These are phyloP conservation scores for Microbotryum silenes-acaulis DNA, from an alignment of 1,284 basidiomycete species.

Conservation along the genomic window DNA sequence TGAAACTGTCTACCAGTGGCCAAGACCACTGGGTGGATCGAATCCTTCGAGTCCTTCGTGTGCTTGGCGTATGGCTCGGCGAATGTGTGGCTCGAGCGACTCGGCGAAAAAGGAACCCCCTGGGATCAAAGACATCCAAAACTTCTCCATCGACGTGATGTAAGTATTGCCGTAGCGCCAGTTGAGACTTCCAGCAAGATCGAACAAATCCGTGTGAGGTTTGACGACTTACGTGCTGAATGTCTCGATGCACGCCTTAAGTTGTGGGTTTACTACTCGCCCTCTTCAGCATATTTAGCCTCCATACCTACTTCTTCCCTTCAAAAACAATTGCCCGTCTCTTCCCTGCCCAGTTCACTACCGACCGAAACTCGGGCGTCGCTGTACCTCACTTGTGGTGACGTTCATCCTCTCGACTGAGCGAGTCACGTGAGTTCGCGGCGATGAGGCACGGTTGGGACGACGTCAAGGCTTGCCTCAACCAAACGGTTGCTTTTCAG, in stretches of 20 bases:
- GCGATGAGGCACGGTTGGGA: conserved; percentile 82
- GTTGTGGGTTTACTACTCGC: conserved; percentile 91
- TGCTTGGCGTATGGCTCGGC: conserved; percentile 85
- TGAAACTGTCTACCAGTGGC: conserved; percentile 61
- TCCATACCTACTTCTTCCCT: conserved; percentile 90
- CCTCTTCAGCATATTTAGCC: conserved; percentile 59
- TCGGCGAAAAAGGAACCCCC: conserved; percentile 74
- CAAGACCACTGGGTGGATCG: conserved; percentile 49
- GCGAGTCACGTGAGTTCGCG: conserved; percentile 69
- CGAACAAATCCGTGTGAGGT: background rate
- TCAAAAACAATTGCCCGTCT: conserved; percentile 55
- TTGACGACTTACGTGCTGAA: conserved; percentile 66
- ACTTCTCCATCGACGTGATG: conserved; percentile 78
- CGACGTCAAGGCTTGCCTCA: conserved; percentile 70
- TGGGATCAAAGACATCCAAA: conserved; percentile 88
- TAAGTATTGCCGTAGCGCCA: conserved; percentile 40
- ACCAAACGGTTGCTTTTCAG: conserved; percentile 32
- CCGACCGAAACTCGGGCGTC: conserved; percentile 85
- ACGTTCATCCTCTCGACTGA: conserved; percentile 89
- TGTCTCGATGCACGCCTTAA: conserved; percentile 78
- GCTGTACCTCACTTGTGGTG: conserved; percentile 80
- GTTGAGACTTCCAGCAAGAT: background rate
- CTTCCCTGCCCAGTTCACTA: conserved; percentile 75
- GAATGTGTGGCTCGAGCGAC: conserved; percentile 93
- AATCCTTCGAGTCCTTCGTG: conserved; percentile 77